A percentile compares a stretch with the other conserved stretches of the same genome.
phyloP scores from a whole-genome alignment of 2,329 filamentous ascomycete genomes.

The Beauveria asiatica region DNA sequence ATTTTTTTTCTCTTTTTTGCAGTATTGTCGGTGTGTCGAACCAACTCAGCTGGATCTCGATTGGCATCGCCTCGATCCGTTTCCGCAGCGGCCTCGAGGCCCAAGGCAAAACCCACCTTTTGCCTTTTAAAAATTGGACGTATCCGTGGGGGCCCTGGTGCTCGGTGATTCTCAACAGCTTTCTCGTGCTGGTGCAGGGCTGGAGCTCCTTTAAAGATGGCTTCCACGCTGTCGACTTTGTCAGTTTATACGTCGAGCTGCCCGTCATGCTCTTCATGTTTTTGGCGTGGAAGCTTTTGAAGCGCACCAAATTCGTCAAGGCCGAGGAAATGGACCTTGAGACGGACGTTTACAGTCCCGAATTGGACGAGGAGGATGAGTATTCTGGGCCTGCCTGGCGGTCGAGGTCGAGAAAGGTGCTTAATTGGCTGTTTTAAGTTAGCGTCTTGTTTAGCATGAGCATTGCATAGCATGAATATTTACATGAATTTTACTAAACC shows the following conservation, averaged over 20 bases:
- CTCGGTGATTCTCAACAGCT: constrained; percentile 46
- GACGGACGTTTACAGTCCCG: constrained; percentile 49
- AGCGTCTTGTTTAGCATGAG: neutral
- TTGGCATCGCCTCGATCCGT: constrained; percentile 55
- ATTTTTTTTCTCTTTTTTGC: neutral
- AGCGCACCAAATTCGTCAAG: constrained; percentile 50
- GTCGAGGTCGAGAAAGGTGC: neutral
- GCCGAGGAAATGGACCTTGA: constrained; percentile 55
- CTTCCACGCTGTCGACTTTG: constrained; percentile 51
- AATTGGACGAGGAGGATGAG: constrained; percentile 16
- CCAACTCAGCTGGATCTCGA: constrained; percentile 57
- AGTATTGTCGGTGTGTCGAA: constrained; percentile 59
- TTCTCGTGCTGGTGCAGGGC: constrained; percentile 56
- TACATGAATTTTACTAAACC: neutral
- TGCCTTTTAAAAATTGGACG: constrained; percentile 60
- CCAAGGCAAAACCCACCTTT: constrained; percentile 51
- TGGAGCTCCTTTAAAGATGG: constrained; percentile 53
- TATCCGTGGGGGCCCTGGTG: constrained; percentile 54
- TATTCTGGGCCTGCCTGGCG: neutral
- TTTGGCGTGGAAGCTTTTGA: constrained; percentile 61
- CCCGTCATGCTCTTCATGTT: constrained; percentile 56
- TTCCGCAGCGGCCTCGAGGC: constrained; percentile 49
- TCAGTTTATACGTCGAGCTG: constrained; percentile 56
- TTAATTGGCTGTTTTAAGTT: constrained; percentile 11
- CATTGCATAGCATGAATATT: constrained; percentile 3